Percentiles rank a stretch among this genome's conserved stretches.
Conservation (phyloP, 2,329 filamentous ascomycete genomes). For the Amylocarpus encephaloides region DNA sequence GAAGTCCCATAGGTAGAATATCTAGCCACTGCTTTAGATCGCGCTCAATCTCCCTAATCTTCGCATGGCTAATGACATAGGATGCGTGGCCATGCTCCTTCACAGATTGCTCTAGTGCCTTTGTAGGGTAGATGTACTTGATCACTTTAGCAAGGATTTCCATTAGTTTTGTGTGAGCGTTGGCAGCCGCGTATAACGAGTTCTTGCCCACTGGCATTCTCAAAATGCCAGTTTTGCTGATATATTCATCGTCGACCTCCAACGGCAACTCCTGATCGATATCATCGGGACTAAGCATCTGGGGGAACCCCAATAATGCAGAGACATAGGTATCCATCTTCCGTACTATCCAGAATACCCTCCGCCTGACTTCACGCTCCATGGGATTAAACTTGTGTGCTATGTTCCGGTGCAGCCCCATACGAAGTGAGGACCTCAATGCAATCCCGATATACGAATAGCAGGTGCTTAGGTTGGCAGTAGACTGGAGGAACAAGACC, state of each 20-base stretch:
- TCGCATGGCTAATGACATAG: constrained; percentile 57
- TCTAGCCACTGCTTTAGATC: constrained; percentile 60
- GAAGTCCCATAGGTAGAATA: constrained; percentile 65
- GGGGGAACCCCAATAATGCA: constrained; percentile 59
- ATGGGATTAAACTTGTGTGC: constrained; percentile 55
- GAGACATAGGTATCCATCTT: constrained; percentile 68
- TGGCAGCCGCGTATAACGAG: constrained; percentile 57
- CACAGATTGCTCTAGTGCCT: constrained; percentile 44
- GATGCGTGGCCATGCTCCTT: constrained; percentile 35
- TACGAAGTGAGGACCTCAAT: constrained; percentile 65
- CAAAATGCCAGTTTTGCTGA: constrained; percentile 51
- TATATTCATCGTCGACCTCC: constrained; percentile 62
- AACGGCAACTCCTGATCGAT: constrained; percentile 60
- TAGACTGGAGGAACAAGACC: constrained; percentile 74
- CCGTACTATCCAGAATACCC: constrained; percentile 61
- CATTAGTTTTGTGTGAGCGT: constrained; percentile 59
- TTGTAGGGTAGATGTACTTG: constrained; percentile 59
- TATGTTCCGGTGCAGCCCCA: constrained; percentile 71
- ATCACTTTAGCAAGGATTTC: constrained; percentile 58
- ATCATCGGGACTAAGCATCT: constrained; percentile 57
- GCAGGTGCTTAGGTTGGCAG: constrained; percentile 71
- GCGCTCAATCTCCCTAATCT: constrained; percentile 58
- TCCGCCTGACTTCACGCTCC: constrained; percentile 56
- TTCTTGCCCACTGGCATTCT: constrained; percentile 48
- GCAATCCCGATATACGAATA: constrained; percentile 78